A percentile compares a stretch with the other conserved stretches of the same genome.
phyloP scores from a whole-genome alignment of 1,284 basidiomycete species.

The Ceratobasidium sp. region DNA sequence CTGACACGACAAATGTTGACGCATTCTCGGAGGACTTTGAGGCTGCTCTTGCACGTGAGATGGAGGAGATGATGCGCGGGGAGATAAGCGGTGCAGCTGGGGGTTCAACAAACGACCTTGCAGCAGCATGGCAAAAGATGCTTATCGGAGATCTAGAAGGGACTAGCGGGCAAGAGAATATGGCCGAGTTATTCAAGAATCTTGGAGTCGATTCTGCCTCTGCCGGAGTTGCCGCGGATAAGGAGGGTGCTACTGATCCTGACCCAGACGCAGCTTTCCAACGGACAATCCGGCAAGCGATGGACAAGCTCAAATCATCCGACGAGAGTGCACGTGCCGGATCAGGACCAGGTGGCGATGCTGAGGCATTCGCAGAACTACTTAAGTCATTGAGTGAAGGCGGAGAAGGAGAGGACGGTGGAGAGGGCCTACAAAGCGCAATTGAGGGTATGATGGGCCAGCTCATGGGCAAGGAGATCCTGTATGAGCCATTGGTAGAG shows the following conservation, averaged over 20 bases:
- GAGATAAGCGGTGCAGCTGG: constrained; percentile 46
- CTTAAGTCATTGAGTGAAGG: constrained; percentile 55
- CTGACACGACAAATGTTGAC: constrained; percentile 47
- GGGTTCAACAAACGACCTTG: constrained; percentile 54
- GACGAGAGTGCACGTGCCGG: constrained; percentile 63
- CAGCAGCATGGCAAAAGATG: constrained; percentile 78
- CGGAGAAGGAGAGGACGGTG: constrained; percentile 53
- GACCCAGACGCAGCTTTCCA: constrained; percentile 65
- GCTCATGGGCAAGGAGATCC: constrained; percentile 91
- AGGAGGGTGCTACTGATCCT: constrained; percentile 22
- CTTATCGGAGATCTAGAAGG: constrained; percentile 72
- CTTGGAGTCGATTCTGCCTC: constrained; percentile 43
- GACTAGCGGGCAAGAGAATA: constrained; percentile 45
- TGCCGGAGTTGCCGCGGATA: constrained; percentile 40
- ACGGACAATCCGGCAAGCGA: constrained; percentile 75
- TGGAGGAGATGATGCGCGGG: constrained; percentile 82
- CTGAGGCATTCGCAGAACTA: constrained; percentile 56
- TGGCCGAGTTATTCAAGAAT: constrained; percentile 17
- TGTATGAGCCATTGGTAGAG: constrained; percentile 93
- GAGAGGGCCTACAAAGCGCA: constrained; percentile 73
- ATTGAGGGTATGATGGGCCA: constrained; percentile 93
- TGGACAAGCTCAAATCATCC: constrained; percentile 80
- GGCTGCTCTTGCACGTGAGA: constrained; percentile 75
- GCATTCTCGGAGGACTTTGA: constrained; percentile 65
- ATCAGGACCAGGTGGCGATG: constrained; percentile 16